Base-by-base conservation (phyloP, 2,329 filamentous ascomycete genomes). In the Pseudonectria foliicola region DNA sequence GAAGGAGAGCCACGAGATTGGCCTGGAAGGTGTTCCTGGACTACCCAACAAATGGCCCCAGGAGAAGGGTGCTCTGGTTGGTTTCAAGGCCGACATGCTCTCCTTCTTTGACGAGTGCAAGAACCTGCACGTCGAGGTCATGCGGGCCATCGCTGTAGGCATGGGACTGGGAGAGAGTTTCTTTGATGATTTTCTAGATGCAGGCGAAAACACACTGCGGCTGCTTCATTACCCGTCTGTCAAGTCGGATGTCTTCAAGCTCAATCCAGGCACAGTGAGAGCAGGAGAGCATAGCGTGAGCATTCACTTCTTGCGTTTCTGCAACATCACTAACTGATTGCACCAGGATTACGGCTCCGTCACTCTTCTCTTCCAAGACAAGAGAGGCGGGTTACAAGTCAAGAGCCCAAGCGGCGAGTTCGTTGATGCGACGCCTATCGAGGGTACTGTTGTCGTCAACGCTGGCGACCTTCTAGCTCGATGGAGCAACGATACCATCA, bases 401-500 rank as follows among this genome's bases (percentile, higher is more conserved):
- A 73, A 77, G 50, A 82, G 79, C 31, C 86, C 87, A 0, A 80
- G 75, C 27, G 85, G 85, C 2, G 76, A 71, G 0, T 95, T 89
- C 52, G 78, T 95, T 26, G 77, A 95, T 52, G 89, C 85, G 1
- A 86, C 76, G 6, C 88, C 89, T 0, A 90, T 94, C 40, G 69
- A 78, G 25, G 80, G 79, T 35, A 88, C 86, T 0, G 82, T 92
- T 27, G 85, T 95, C 10, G 75, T 95, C 45, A 95, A 95, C 53
- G 88, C 88, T 0, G 89, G 88, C 2, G 89, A 95, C 55, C 57
- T 95, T 47, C 66, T 95, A 32, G 82, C 85, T 2, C 71, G 88
- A 34, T 95, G 88, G 89, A 86, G 83, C 44, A 95, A 95, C 54
- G 86, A 93, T 53, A 83, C 76, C 4, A 94, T 95, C 63, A 88